Evolutionary conservation across 768 basidiomycete species (phyloP).

Genomic region (Hemileccinum impolitum): DNA sequence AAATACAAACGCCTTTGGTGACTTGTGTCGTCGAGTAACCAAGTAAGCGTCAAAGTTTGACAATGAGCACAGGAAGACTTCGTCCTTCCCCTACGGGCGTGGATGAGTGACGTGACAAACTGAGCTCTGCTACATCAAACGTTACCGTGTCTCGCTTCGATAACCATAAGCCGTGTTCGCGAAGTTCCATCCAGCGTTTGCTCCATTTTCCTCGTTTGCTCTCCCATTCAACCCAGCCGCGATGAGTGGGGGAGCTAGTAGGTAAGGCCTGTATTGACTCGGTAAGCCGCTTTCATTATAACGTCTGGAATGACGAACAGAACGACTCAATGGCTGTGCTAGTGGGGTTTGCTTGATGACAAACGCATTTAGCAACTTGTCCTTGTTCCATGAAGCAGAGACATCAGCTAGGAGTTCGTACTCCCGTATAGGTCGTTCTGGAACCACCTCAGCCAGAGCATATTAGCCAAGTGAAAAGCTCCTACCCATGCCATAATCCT

Average conservation of each 20-base stretch:
- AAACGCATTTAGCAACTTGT: conserved; percentile 76
- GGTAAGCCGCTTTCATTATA: conserved; percentile 42
- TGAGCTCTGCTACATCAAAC: conserved; percentile 6
- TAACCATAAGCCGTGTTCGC: conserved; percentile 82
- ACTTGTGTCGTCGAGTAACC: conserved; percentile 71
- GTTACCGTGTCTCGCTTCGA: conserved; percentile 86
- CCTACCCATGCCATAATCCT: conserved; percentile 91
- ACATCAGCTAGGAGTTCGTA: conserved; percentile 83
- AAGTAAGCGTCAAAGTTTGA: conserved; percentile 87
- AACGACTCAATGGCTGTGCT: conserved; percentile 53
- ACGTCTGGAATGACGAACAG: conserved; percentile 40
- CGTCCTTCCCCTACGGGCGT: conserved; percentile 71
- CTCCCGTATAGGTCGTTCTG: conserved; percentile 87
- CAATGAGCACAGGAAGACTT: conserved; percentile 75
- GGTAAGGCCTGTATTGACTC: conserved; percentile 47
- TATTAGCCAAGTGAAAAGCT: conserved; percentile 1
- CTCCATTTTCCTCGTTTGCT: conserved; percentile 92
- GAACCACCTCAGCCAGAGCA: conserved; percentile 10
- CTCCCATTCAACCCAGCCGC: conserved; percentile 84
- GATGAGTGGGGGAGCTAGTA: conserved; percentile 37
- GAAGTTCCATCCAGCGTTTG: conserved; percentile 84
- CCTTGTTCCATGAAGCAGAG: conserved; percentile 83
- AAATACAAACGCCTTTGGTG: conserved; percentile 84
- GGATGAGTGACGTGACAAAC: conserved; percentile 5
- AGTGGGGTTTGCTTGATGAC: conserved; percentile 73